Conservation (phyloP, 2,329 filamentous ascomycete species). For the Phyllosticta capitalensis region DNA sequence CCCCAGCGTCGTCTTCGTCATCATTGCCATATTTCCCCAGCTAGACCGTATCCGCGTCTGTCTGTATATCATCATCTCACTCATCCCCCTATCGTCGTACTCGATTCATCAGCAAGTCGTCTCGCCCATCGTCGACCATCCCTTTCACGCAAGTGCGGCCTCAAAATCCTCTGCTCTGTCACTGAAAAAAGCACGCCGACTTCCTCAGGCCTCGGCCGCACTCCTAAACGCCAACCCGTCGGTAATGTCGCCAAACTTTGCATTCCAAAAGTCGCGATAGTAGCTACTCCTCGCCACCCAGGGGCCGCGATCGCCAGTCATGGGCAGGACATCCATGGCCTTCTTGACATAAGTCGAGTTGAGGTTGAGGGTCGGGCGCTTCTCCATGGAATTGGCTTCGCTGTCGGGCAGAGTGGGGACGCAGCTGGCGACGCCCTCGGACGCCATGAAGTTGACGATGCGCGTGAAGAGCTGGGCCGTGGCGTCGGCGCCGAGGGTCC, state of each 20-base stretch:
- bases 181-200: too few relatives aligned
- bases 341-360: slow-evolving; percentile 44
- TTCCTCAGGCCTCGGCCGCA: not conserved
- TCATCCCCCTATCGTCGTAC: too few relatives aligned
- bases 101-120: too few relatives aligned
- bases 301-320: slow-evolving; percentile 35
- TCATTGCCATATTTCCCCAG: too few relatives aligned
- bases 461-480: slow-evolving; percentile 42
- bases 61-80: too few relatives aligned
- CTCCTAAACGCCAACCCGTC: slow-evolving; percentile 28
- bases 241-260: slow-evolving; percentile 33
- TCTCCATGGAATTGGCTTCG: not conserved
- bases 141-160: too few relatives aligned
- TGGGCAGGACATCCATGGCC: slow-evolving; percentile 35
- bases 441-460: slow-evolving; percentile 41
- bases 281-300: slow-evolving; percentile 38
- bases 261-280: slow-evolving; percentile 34
- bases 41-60: too few relatives aligned
- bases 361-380: slow-evolving; percentile 33
- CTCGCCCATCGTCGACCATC: too few relatives aligned
- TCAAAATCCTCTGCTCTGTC: too few relatives aligned
- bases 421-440: not conserved
- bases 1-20: too few relatives aligned
- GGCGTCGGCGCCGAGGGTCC: slow-evolving; percentile 53
- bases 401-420: not conserved